Conservation (phyloP, 192 early-diverging fungal genomes). For the Backusella macrospora region DNA sequence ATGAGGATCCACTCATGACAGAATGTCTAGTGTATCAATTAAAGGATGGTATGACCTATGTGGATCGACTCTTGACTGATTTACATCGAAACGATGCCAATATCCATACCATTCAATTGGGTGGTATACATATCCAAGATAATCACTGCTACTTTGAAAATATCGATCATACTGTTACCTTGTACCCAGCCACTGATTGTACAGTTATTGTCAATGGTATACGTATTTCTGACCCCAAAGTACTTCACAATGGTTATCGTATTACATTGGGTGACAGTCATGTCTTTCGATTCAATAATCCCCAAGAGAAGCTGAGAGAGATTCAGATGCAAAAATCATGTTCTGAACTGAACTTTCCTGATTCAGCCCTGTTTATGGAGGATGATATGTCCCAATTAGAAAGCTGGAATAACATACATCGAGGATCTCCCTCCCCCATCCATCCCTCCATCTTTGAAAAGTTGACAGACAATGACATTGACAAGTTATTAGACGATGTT, state of each 20-base stretch:
- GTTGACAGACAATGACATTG: constrained; percentile 55
- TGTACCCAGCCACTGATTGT: constrained; percentile 58
- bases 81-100: neutral
- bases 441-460: constrained; percentile 49
- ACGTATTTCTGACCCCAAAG: constrained; percentile 56
- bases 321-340: neutral
- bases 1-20: constrained; percentile 87
- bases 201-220: constrained; percentile 82
- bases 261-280: constrained; percentile 80
- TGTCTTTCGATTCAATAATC: constrained; percentile 86
- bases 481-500: constrained; percentile 58
- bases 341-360: neutral
- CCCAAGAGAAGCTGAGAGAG: constrained; percentile 54
- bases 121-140: constrained; percentile 58
- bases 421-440: neutral
- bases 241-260: constrained; percentile 71
- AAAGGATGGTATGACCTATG: constrained; percentile 69
- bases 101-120: constrained; percentile 50
- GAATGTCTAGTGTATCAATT: constrained; percentile 89
- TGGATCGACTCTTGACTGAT: constrained; percentile 56
- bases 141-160: constrained; percentile 80
- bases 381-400: constrained; percentile 2
- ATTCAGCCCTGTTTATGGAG: neutral
- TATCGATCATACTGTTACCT: constrained; percentile 56
- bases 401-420: neutral